A percentile compares a stretch with the other conserved stretches of the same genome.
phyloP scores from a whole-genome alignment of 2,329 filamentous ascomycete genomes.

The Pyrenochaeta sp. region DNA sequence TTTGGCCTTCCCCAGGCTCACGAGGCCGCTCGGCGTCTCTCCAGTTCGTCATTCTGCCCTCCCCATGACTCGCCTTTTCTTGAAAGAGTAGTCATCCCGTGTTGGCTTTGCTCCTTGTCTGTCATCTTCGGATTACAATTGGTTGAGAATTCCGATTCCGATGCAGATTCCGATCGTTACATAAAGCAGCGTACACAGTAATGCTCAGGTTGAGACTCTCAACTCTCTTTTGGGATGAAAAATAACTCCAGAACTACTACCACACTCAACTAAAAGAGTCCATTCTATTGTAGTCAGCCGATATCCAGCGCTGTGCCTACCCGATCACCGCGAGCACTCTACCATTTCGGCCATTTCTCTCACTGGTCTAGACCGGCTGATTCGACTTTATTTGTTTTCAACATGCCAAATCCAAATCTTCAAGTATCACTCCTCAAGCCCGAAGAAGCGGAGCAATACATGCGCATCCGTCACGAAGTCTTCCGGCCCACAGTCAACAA shows the following conservation, averaged over 20 bases:
- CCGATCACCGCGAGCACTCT: not conserved
- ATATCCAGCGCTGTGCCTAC: not conserved
- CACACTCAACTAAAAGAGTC: not conserved
- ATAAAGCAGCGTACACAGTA: not conserved
- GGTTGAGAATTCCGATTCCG: conserved; percentile 10
- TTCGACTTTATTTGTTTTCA: not conserved
- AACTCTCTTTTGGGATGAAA: not conserved
- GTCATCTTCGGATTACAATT: conserved; percentile 6
- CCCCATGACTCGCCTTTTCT: conserved; percentile 11
- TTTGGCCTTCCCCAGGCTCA: conserved; percentile 8
- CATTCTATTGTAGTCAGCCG: not conserved
- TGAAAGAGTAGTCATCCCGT: conserved; percentile 6
- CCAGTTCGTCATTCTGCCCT: not conserved
- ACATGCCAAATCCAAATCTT: conserved; percentile 35
- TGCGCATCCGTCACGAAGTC: conserved; percentile 41
- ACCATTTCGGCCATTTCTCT: not conserved
- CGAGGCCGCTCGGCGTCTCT: not conserved
- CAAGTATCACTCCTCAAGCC: conserved; percentile 37
- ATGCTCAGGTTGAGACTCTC: not conserved
- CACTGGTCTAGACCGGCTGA: not conserved
- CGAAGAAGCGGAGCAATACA: conserved; percentile 40
- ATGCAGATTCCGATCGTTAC: conserved; percentile 4
- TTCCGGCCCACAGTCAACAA: conserved; percentile 45
- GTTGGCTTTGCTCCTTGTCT: not conserved
- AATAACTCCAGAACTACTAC: not conserved